Conservation (phyloP, 1,284 basidiomycete species). For the Lentinus polychrous region DNA sequence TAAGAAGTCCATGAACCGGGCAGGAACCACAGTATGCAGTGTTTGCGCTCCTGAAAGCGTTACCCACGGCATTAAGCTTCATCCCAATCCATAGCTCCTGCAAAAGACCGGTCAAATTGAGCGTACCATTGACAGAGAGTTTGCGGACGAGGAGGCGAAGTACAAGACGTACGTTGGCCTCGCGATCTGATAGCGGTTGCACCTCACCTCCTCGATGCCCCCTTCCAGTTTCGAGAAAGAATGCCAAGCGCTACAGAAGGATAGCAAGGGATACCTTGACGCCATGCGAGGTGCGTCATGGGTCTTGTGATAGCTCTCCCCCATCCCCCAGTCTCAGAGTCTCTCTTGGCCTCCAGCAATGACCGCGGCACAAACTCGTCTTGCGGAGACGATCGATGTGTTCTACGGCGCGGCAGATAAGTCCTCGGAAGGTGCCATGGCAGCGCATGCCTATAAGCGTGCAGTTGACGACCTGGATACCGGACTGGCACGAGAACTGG, state of each 20-base stretch:
- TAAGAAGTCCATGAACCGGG: constrained; percentile 92
- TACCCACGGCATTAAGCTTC: constrained; percentile 6
- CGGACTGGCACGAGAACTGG: constrained; percentile 81
- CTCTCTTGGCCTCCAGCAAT: constrained; percentile 50
- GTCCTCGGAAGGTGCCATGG: constrained; percentile 90
- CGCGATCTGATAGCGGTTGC: constrained; percentile 1
- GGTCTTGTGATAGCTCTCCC: background rate
- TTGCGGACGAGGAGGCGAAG: constrained; percentile 87
- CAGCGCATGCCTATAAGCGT: constrained; percentile 92
- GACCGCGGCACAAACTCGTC: constrained; percentile 87
- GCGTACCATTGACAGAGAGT: constrained; percentile 90
- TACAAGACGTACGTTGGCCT: constrained; percentile 72
- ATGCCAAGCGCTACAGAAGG: constrained; percentile 86
- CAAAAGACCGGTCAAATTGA: constrained; percentile 99
- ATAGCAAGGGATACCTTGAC: constrained; percentile 93
- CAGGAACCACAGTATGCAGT: constrained; percentile 70
- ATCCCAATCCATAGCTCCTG: constrained; percentile 51
- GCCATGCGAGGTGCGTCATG: constrained; percentile 74
- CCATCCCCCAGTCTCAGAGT: background rate
- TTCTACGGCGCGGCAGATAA: constrained; percentile 89
- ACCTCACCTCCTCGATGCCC: too few species aligned
- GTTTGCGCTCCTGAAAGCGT: constrained; percentile 5
- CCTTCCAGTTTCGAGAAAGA: constrained; percentile 85
- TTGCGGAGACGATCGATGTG: constrained; percentile 90
- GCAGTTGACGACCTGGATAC: constrained; percentile 93